phyloP scores from a whole-genome alignment of 495 filamentous ascomycete species.

The Penicillium cinerascens region DNA sequence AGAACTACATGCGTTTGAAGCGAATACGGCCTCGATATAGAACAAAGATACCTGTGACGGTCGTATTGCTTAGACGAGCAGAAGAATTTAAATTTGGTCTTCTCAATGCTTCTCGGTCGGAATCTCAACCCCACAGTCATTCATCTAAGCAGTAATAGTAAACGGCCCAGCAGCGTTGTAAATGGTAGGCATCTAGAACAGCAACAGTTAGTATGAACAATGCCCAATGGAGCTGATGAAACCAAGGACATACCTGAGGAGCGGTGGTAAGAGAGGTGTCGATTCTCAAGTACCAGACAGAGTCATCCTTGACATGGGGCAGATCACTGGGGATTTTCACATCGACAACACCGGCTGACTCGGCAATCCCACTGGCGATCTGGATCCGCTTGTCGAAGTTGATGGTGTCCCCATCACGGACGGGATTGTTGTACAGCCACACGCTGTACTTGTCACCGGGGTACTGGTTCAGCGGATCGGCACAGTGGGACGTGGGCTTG shows the following conservation, averaged over 20 bases:
- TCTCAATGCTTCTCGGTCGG: background rate
- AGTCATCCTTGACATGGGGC: conserved; percentile 28
- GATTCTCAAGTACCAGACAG: conserved; percentile 36
- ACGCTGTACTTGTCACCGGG: conserved; percentile 25
- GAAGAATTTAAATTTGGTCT: background rate
- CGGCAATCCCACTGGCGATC: conserved; percentile 20
- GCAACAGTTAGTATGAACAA: background rate
- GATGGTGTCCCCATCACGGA: conserved; percentile 21
- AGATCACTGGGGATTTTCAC: conserved; percentile 29
- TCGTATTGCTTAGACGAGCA: too few species aligned
- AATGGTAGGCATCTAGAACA: conserved; percentile 30
- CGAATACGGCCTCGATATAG: background rate
- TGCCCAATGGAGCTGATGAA: background rate
- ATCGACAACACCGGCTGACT: conserved; percentile 18
- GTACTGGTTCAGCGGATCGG: conserved; percentile 20
- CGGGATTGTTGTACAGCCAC: conserved; percentile 40
- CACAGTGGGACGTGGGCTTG: conserved; percentile 25
- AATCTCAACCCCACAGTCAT: background rate
- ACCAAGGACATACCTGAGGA: conserved; percentile 28
- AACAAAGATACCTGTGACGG: background rate
- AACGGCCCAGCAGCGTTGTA: conserved; percentile 36
- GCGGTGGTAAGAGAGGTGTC: conserved; percentile 25
- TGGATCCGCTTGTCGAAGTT: conserved; percentile 23
- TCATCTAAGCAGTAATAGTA: conserved; percentile 15
- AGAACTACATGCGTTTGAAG: background rate